Base-by-base conservation (phyloP, 1,139 yeast species). In the Meyerozyma smithsonii region DNA sequence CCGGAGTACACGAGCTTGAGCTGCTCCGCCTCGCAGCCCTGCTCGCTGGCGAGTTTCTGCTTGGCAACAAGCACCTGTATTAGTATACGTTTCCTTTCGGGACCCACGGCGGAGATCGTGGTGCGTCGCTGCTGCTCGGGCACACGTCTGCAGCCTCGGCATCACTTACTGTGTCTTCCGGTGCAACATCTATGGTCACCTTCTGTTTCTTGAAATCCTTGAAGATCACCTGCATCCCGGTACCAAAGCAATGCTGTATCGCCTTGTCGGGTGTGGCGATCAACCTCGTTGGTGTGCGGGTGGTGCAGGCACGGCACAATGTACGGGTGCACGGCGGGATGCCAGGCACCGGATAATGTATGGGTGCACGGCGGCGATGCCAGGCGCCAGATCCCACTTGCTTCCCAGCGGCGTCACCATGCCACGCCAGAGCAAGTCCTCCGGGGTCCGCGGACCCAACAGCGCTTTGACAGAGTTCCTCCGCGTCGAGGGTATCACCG, bases 141-240 rank as follows among this genome's bases (percentile, higher is more conserved):
- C 12, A 12, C 3, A n/a, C 30, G 12, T 5, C 17, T 6, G 3
- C 3, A 23, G 4, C 5, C 15, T 11, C 8, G 12, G 8, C 28
- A 10, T 32, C 15, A 74, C 84, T 48, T 66, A 81, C 94, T 2
- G 87, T 75, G 41, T 81, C 88, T 17, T 76, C 49, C 14, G 76
- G 71, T 44, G 84, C 95, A 41, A 89, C 78, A 28, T 87, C 96
- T 47, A 92, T 58, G 32, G 89, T 76, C 62, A 90, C 79, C 60
- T 82, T 86, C 59, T 87, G 90, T 68, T 92, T 94, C 69, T 90
- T 89, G 65, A 92, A 86, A 64, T 92, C 96, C 61, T 90, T 89
- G 61, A 92, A 80, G 40, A 84, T 78, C 50, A 94, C 72, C 65
- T 83, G 85, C 95, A 92, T 89, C 53, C 44, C 56, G 17, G 30